A percentile compares a stretch with the other conserved stretches of the same genome.
Conservation (phyloP, 768 basidiomycete species). For the Podaxis sp. region DNA sequence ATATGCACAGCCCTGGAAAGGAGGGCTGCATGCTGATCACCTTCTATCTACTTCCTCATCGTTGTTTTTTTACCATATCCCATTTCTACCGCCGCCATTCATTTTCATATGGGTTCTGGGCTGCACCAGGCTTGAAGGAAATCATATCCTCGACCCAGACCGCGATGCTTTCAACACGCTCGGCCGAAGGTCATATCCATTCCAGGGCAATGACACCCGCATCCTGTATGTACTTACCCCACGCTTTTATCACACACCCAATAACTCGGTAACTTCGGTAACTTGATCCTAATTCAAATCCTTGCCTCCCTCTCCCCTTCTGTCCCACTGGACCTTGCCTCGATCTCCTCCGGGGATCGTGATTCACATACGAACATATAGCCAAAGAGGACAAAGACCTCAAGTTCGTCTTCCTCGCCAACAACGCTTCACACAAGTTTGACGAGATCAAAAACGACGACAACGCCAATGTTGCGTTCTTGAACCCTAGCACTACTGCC, state of each 20-base stretch:
- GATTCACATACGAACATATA: slow-evolving; percentile 21
- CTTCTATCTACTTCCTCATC: slow-evolving; percentile 10
- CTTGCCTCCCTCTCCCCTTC: neutral
- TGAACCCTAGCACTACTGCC: slow-evolving; percentile 63
- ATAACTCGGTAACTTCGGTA: neutral
- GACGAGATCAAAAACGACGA: slow-evolving; percentile 74
- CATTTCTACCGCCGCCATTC: neutral
- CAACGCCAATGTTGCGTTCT: slow-evolving; percentile 82
- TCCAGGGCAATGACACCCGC: slow-evolving; percentile 79
- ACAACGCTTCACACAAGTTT: slow-evolving; percentile 71
- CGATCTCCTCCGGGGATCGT: no score
- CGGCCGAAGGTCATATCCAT: slow-evolving; percentile 66
- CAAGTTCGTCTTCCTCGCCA: slow-evolving; percentile 69
- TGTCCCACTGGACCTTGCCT: no score
- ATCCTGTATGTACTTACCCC: slow-evolving; percentile 44
- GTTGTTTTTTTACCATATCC: neutral
- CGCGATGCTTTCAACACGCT: slow-evolving; percentile 79
- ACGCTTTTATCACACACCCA: neutral
- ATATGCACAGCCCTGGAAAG: neutral
- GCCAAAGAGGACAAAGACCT: slow-evolving; percentile 47
- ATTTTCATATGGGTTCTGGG: neutral
- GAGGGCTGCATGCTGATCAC: neutral
- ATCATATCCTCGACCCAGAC: slow-evolving; percentile 64
- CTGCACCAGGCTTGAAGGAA: slow-evolving; percentile 52
- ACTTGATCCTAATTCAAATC: no score